Evolutionary conservation across 2,329 filamentous ascomycete species (phyloP).

Genomic region (Venturia effusa): DNA sequence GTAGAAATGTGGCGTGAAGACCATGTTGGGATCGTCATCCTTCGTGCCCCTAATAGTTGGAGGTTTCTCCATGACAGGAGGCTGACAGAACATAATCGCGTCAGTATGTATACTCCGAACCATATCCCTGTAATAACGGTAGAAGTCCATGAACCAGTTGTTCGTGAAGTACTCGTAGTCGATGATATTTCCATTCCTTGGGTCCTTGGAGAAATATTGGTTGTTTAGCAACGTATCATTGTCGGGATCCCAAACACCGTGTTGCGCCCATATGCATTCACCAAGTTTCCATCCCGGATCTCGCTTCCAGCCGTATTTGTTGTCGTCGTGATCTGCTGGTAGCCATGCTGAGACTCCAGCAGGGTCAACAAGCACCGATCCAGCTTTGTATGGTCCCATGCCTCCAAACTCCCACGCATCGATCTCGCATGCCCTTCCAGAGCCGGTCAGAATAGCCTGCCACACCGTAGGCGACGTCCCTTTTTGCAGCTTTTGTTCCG

Average conservation of each 20-base stretch:
- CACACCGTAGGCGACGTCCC: conserved; percentile 88
- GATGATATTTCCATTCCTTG: conserved; percentile 59
- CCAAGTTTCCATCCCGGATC: conserved; percentile 83
- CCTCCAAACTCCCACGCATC: conserved; percentile 90
- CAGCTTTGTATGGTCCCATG: conserved; percentile 84
- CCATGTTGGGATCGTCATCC: conserved; percentile 82
- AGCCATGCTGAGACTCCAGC: conserved; percentile 80
- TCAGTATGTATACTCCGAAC: conserved; percentile 68
- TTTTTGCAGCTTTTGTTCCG: conserved; percentile 83
- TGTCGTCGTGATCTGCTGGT: conserved; percentile 71
- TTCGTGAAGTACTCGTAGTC: conserved; percentile 84
- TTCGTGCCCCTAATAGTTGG: conserved; percentile 75
- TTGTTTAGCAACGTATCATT: conserved; percentile 69
- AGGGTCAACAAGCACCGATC: conserved; percentile 72
- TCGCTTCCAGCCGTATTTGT: conserved; percentile 79
- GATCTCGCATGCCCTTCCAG: conserved; percentile 79
- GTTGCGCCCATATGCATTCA: conserved; percentile 94
- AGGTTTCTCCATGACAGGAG: conserved; percentile 82
- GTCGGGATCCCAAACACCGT: conserved; percentile 83
- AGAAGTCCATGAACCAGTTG: conserved; percentile 81
- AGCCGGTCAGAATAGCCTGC: conserved; percentile 87
- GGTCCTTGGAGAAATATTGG: conserved; percentile 78
- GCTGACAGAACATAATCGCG: conserved; percentile 82
- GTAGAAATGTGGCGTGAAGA: conserved; percentile 92
- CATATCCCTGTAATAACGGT: conserved; percentile 61